Evolutionary conservation across 495 filamentous ascomycete genomes (phyloP), one percentile per base, ranked within the genome.

Genomic region (Trichoderma virens): DNA sequence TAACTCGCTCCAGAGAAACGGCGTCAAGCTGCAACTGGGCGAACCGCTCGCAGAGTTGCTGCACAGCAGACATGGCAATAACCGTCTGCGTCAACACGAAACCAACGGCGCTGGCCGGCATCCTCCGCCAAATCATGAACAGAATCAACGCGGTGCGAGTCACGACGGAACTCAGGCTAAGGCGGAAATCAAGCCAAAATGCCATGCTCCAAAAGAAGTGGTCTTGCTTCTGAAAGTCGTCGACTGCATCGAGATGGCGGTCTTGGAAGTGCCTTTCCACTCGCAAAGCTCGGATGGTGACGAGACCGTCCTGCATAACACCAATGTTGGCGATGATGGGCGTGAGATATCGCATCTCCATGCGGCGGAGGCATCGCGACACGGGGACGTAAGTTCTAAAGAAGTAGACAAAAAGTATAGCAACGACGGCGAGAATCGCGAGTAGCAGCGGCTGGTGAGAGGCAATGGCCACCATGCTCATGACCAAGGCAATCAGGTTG

Each of bases 151-250:
- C 70, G 64, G 93, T 90, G 0, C 88, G 90, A 13, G 90, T 89
- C 23, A 80, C 66, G 0, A 86, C 88, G 1, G 89, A 90, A 14
- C 93, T 73, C 45, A 78, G 70, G 70, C 91, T 88, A 67, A 91
- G 93, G 34, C 91, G 88, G 68, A 86, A 91, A 70, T 84, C 85
- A 8, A 95, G 79, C 91, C 91, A 95, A 30, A 84, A 82, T 68
- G 93, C 90, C 7, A 93, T 78, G 59, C 83, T 88, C 90, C 91
- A 95, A 75, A 92, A 95, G 75, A 95, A 92, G 73, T 95, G 91
- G 70, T 95, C 91, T 88, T 93, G 92, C 67, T 90, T 91, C 72
- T 93, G 90, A 73, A 95, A 95, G 3, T 82, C 82, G 72, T 95
- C 91, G 0, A 88, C 88, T 23, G 89, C 89, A 4, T 79, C 78